Evolutionary conservation across 768 basidiomycete species (phyloP).

Genomic region (Dacryopinax spathularia): DNA sequence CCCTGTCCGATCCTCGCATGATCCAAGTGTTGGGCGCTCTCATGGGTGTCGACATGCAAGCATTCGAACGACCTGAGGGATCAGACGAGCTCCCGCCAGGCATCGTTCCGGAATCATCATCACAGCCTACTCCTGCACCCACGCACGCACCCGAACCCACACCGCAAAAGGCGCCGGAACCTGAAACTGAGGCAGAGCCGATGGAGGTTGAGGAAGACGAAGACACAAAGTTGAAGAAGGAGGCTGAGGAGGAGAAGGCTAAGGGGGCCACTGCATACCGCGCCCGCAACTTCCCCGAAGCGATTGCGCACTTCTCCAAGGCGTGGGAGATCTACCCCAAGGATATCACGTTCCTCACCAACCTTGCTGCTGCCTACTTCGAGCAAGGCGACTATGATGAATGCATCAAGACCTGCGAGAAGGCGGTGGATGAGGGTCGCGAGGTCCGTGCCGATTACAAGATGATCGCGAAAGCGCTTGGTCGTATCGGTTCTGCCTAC

Average conservation of each 20-base stretch:
- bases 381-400: slow-evolving; percentile 88
- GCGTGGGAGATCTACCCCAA: slow-evolving; percentile 92
- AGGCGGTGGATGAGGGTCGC: slow-evolving; percentile 92
- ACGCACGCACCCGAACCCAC: slow-evolving; percentile 19
- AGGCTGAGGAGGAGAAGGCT: slow-evolving; percentile 67
- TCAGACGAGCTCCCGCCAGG: slow-evolving; percentile 65
- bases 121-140: slow-evolving; percentile 24
- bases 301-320: slow-evolving; percentile 58
- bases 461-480: slow-evolving; percentile 84
- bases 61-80: slow-evolving; percentile 69
- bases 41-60: slow-evolving; percentile 87
- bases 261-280: slow-evolving; percentile 73
- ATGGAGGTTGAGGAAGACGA: slow-evolving; percentile 46
- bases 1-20: slow-evolving; percentile 76
- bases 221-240: slow-evolving; percentile 58
- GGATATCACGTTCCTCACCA: slow-evolving; percentile 87
- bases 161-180: slow-evolving; percentile 14
- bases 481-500: slow-evolving; percentile 77
- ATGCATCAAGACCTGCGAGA: slow-evolving; percentile 80
- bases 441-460: slow-evolving; percentile 88
- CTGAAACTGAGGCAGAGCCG: slow-evolving; percentile 30
- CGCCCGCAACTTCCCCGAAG: slow-evolving; percentile 65
- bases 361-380: slow-evolving; percentile 74
- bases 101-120: slow-evolving; percentile 20
- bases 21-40: slow-evolving; percentile 75